Percentiles rank a stretch among this genome's conserved stretches.
Evolutionary conservation across 495 filamentous ascomycete genomes (phyloP).

Genomic region (Umbilicaria muhlenbergii): DNA sequence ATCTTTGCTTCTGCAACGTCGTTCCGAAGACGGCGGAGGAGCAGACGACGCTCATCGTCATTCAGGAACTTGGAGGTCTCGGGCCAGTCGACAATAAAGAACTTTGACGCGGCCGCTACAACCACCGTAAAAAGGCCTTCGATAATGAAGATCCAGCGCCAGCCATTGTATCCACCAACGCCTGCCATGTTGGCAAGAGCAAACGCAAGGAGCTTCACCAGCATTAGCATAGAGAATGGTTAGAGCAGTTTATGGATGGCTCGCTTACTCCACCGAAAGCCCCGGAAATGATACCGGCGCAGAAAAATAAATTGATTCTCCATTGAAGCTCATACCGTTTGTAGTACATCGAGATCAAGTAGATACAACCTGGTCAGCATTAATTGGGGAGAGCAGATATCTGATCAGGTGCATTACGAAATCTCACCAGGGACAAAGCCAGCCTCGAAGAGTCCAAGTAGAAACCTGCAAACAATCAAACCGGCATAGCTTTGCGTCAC

Average conservation of each 20-base stretch:
- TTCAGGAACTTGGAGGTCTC: constrained; percentile 33
- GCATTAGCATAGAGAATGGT: not conserved
- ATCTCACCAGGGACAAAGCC: constrained; percentile 37
- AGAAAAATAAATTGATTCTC: constrained; percentile 43
- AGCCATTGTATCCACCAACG: constrained; percentile 27
- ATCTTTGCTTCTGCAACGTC: constrained; percentile 30
- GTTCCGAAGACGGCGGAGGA: constrained; percentile 25
- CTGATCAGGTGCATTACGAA: too few species aligned
- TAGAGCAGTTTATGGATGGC: not conserved
- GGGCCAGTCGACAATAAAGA: constrained; percentile 43
- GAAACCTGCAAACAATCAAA: constrained; percentile 39
- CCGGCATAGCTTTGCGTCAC: constrained; percentile 34
- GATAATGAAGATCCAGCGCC: constrained; percentile 57
- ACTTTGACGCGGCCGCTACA: constrained; percentile 29
- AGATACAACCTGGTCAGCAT: constrained; percentile 20
- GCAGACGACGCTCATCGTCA: constrained; percentile 25
- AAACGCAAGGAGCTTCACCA: constrained; percentile 38
- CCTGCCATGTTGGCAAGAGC: constrained; percentile 40
- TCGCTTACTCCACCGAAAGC: constrained; percentile 39
- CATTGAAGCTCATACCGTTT: constrained; percentile 43
- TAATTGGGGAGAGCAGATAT: not conserved
- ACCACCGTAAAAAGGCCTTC: constrained; percentile 39
- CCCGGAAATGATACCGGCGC: constrained; percentile 38
- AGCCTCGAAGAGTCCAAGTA: constrained; percentile 45
- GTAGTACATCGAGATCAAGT: constrained; percentile 48